Base-by-base conservation (phyloP, 2,329 filamentous ascomycete genomes). In the Microsporum audouinii region DNA sequence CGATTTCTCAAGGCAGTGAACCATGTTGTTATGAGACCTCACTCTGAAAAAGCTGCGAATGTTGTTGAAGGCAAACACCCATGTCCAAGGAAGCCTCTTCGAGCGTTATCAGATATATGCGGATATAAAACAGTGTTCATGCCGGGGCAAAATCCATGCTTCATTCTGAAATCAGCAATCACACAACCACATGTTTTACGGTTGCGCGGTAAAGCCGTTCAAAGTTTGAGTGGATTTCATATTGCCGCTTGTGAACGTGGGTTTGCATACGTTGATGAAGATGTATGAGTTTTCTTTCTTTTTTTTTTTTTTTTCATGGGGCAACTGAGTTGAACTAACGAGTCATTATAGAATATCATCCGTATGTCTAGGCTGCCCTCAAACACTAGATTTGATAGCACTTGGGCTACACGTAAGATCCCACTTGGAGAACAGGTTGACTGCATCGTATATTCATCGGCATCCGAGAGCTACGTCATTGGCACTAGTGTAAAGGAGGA, bases 91-190 rank as follows among this genome's bases (percentile, higher is more conserved):
- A 79, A 5, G 76, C 81, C 14, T 78, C 84, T 82, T 66, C 76
- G 77, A 58, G 68, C 71, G 47, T 68, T 81, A 27, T 63, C 68
- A 12, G 68, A 79, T 63, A 62, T 96, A n/a, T 84, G 82, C 34
- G 89, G 90, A 2, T 91, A 91, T 71, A 87, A 84, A 69, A 83
- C 88, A 1, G 86, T 97, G 0, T 94, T 96, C 69, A 80, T 96
- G 57, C 86, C 90, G 0, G 91, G 92, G 0, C 74, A 81, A 2
- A 89, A 89, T 0, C 88, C 92, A 0, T 86, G 85, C 62, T 91
- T 97, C 71, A 77, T 99, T 51, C 72, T 96, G 49, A 95, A 89
- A 68, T 89, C 89, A 56, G 83, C 89, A 39, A 88, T 89, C 65
- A 91, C 87, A 58, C 75, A 81, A 3, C 91, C 92, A 0, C 85